Evolutionary conservation across 176 grass and related monocot species (phyloP), one percentile per base, ranked within the genome.

Genomic region (Paspalum vaginatum): DNA sequence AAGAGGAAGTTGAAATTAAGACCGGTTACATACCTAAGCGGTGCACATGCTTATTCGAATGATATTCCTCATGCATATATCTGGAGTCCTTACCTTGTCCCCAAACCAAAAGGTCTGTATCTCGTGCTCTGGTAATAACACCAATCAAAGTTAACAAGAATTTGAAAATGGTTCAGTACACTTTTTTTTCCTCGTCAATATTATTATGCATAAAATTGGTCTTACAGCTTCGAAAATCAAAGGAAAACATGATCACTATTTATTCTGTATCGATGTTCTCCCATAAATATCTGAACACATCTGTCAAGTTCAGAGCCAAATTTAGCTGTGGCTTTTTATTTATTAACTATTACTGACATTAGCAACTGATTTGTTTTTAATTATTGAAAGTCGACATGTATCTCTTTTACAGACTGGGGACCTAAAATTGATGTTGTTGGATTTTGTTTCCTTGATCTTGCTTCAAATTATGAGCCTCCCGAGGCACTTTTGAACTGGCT

Each of bases 51-150:
- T 78, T 95, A 83, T 77, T 79, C 78, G 17, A 90, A 86, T 75
- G 85, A 95, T 72, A 77, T 92, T 61, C 93, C 90, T 62, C 87
- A 95, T 91, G 89, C 87, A 74, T 95, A 95, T 60, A 95, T 95
- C 13, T 95, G 93, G 93, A 95, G 93, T 72, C 93, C 90, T 67
- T 88, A 92, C 81, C 93, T 95, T 74, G 93, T 95, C 39, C 87
- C 93, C 40, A 95, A 95, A 88, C 89, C 93, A 18, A 95, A 92
- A 86, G 93, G 93, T 92, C 6, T 69, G 15, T 81, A 55, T 62
- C 52, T 65, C 24, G 18, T 68, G 41, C 43, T 47, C 21, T 25
- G 0, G 25, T 46, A 42, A 12, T 56, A 61, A 61, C 81, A 25
- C 60, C 2, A 77, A 60, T 16, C 44, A 82, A 18, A 63, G 4